phyloP scores from a whole-genome alignment of 805 yeast species.

The Cyberlindnera amylophila region DNA sequence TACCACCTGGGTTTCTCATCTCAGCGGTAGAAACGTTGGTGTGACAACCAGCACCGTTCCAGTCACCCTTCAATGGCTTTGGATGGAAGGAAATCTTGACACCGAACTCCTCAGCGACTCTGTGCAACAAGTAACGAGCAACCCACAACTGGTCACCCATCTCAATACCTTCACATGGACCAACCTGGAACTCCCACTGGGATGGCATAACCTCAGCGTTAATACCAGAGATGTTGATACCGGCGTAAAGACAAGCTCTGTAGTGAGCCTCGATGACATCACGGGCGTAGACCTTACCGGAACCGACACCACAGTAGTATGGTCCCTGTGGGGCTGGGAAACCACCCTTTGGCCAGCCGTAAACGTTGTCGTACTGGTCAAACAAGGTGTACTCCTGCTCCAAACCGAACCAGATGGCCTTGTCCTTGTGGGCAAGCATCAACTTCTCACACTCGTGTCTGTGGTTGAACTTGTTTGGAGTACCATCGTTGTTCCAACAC shows the following conservation, averaged over 20 bases:
- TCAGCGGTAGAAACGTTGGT: constrained; percentile 91
- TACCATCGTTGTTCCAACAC: constrained; percentile 98
- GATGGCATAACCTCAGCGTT: constrained; percentile 99
- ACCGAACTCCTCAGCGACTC: constrained; percentile 98
- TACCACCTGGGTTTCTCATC: constrained; percentile 96
- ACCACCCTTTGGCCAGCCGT: constrained; percentile 99
- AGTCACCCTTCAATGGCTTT: constrained; percentile 97
- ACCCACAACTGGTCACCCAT: constrained; percentile 99
- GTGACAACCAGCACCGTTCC: constrained; percentile 99
- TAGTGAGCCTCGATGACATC: constrained; percentile 99
- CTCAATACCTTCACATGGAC: constrained; percentile 91
- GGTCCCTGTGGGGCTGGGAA: constrained; percentile 99
- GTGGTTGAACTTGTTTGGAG: constrained; percentile 98
- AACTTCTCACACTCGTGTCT: constrained; percentile 95
- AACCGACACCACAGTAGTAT: constrained; percentile 99
- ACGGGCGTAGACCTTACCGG: constrained; percentile 96
- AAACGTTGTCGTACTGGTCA: constrained; percentile 83
- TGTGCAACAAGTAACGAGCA: constrained; percentile 86
- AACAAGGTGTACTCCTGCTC: constrained; percentile 98
- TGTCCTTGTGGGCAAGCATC: constrained; percentile 84
- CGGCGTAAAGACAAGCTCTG: constrained; percentile 95
- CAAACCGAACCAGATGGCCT: constrained; percentile 93
- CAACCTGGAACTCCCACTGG: constrained; percentile 99
- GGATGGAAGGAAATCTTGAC: constrained; percentile 99
- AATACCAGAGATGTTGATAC: constrained; percentile 88